Base-by-base conservation (phyloP, 1,139 yeast species). In the Candida pseudoviswanathii region DNA sequence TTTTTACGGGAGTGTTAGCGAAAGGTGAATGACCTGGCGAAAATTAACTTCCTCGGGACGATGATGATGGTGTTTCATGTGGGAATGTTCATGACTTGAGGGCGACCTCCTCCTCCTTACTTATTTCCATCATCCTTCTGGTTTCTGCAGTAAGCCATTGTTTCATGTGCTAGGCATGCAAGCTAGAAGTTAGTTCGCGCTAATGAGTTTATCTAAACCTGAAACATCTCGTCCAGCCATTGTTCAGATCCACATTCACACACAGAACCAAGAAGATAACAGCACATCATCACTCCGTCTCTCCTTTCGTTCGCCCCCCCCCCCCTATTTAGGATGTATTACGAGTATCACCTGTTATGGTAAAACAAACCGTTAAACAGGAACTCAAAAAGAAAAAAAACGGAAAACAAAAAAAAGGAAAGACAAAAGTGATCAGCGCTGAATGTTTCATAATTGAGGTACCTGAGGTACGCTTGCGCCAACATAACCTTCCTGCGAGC, bases 391-490 rank as follows among this genome's bases (percentile, higher is more conserved):
- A 5, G n/a, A 31, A 31, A 31, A 4, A 10, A 6, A 32, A 5
- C 7, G 2, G 11, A 32, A 32, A 10, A 7, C n/a, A 32, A 32
- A 32, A 32, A 32, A 32, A 32, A 32, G 11, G 8, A 32, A 32
- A 32, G 5, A 25, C 10, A 29, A 29, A 5, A 34, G 21, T 5
- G 38, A 34, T 34, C 38, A 16, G 25, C 38, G 38, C 16, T 34
- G 16, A 16, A 16, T 36, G 39, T 36, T 36, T 36, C 39, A 36
- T 36, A 36, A 36, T 36, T 36, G 39, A 36, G 39, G 39, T 36
- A 36, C 39, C 39, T 36, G 11, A 36, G 39, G 39, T 9, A 36
- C 39, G 24, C 39, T 11, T 3, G 3, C 24, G 22, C 22, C 22
- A 11, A 16, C 37, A 33, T 5, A 5, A 8, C 5, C 22, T 7